Evolutionary conservation across 306 rosid species (phyloP), one percentile per base, ranked within the genome.

Genomic region (Lotus japonicus): DNA sequence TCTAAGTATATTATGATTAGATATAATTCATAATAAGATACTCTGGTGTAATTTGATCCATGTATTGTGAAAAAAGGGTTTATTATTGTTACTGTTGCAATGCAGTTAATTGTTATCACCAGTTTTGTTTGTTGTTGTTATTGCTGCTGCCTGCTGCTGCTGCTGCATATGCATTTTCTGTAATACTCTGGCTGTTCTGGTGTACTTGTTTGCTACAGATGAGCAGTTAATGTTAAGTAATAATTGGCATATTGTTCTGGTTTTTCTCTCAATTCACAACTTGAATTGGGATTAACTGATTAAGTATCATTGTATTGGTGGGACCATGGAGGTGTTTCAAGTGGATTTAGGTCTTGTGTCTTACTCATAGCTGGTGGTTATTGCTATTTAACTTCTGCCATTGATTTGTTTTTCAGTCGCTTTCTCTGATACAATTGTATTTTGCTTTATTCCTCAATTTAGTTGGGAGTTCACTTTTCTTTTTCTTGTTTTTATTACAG

Each of bases 401-500:
- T 72, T 60, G 55, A 44, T 72, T 77, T 77, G 79, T 61, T 77
- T 62, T 42, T 33, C 28, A 33, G 76, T 77, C 58, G 21, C 80
- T 63, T 42, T 72, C 76, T 54, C 7, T 63, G 2, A 60, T 9
- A 59, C 35, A 50, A 53, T 35, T 72, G 15, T 15, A 33, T 57
- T 56, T 56, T 43, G 23, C 35, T 73, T 68, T 61, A 8, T 64
- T 64, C 26, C 26, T 44, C 14, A 11, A 10, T 48, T 31, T 48
- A 12, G 58, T 9, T 72, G 51, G 61, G 62, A 42, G 61, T 14
- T 62, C 51, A 48, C 11, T 8, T 69, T 17, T 0, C 45, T 19
- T 5, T 9, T 51, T 23, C 11, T 46, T 38, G 12, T 52, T 36
- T 62, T 73, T 21, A 5, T 63, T 36, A 11, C 82, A 81, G 85